These are phyloP conservation scores for Globisporangium solare DNA, from an alignment of 352 stramenopile genomes.

Conservation along the genomic window DNA sequence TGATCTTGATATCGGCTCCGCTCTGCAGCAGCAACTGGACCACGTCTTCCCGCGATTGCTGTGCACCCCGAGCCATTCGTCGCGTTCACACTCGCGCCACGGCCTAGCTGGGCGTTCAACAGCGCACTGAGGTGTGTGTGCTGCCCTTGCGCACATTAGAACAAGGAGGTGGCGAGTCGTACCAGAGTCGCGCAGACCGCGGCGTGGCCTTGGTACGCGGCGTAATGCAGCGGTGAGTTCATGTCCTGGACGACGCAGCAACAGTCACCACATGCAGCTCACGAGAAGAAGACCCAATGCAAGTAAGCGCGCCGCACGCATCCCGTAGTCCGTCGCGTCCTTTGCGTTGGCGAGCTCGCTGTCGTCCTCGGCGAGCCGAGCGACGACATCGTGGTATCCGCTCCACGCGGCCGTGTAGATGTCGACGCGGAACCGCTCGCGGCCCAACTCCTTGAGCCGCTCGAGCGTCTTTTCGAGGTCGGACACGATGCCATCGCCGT, in stretches of 20 bases:
- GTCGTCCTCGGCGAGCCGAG: constrained; percentile 33
- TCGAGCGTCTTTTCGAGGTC: constrained; percentile 47
- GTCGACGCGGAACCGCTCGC: constrained; percentile 59
- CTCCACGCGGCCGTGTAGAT: constrained; percentile 61
- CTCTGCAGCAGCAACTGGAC: constrained; percentile 53
- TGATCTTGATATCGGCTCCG: constrained; percentile 41
- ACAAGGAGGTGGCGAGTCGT: neutral
- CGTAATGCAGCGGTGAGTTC: constrained; percentile 73
- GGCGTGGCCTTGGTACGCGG: constrained; percentile 58
- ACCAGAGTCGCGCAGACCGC: constrained; percentile 41
- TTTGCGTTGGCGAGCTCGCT: constrained; percentile 33
- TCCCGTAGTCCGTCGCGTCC: constrained; percentile 51
- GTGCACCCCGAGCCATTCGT: constrained; percentile 56
- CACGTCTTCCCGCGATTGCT: constrained; percentile 44
- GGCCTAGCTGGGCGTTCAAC: constrained; percentile 23
- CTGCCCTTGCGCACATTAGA: neutral
- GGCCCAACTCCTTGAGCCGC: constrained; percentile 44
- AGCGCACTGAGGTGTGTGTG: neutral
- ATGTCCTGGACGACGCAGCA: constrained; percentile 24
- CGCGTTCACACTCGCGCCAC: constrained; percentile 51
- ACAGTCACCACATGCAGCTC: neutral
- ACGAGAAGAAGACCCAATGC: neutral
- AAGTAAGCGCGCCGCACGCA: constrained; percentile 17
- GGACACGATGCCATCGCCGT: constrained; percentile 32
- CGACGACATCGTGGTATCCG: constrained; percentile 36